Percentiles rank a stretch among this genome's conserved stretches.
phyloP scores from a whole-genome alignment of 1,284 basidiomycete species.

The Boletus smithii region DNA sequence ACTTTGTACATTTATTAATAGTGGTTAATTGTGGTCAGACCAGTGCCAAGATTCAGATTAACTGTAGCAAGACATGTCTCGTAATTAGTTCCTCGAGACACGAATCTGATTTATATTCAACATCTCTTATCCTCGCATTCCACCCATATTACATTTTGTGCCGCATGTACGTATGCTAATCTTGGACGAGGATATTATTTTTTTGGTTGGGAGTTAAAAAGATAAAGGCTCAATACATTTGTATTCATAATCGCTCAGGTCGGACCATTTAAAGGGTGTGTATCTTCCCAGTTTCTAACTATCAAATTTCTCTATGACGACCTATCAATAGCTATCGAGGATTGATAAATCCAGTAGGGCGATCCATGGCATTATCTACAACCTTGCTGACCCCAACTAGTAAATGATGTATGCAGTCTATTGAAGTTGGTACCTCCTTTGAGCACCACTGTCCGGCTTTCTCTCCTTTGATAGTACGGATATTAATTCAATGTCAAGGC shows the following conservation, averaged over 20 bases:
- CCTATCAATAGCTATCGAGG: background rate
- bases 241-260: background rate
- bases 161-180: no score
- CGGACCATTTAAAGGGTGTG: background rate
- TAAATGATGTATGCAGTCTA: background rate
- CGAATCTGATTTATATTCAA: no score
- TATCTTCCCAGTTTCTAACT: background rate
- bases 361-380: background rate
- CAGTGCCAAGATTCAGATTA: no score
- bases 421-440: background rate
- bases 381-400: background rate
- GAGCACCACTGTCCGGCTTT: background rate
- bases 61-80: no score
- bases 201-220: no score
- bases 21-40: no score
- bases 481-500: background rate
- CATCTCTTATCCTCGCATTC: no score
- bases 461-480: background rate
- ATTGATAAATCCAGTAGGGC: background rate
- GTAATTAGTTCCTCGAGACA: no score
- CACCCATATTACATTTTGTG: no score
- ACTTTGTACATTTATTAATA: no score
- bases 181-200: no score
- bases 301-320: background rate
- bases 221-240: no score